A percentile compares a stretch with the other conserved stretches of the same genome.
Conservation (phyloP, 306 rosid genomes). For the Vicia faba region DNA sequence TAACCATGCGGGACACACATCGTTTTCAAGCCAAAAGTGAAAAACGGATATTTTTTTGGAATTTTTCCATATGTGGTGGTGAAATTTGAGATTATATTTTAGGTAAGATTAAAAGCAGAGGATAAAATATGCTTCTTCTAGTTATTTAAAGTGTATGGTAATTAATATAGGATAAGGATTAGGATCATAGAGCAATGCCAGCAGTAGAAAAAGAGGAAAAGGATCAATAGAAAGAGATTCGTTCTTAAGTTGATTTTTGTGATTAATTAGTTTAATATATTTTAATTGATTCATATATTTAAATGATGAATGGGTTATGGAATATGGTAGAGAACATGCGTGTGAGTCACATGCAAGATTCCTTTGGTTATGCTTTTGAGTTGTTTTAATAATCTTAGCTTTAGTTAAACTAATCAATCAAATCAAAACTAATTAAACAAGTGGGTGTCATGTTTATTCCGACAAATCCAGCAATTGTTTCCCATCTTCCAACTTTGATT, state of each 20-base stretch:
- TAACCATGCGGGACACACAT: slow-evolving; percentile 31
- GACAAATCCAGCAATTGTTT: slow-evolving; percentile 70
- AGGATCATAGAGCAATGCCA: slow-evolving; percentile 32
- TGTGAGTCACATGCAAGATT: slow-evolving; percentile 57
- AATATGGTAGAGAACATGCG: slow-evolving; percentile 57
- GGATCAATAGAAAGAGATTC: slow-evolving; percentile 37
- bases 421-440: slow-evolving; percentile 39
- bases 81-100: slow-evolving; percentile 26
- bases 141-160: slow-evolving; percentile 39
- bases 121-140: slow-evolving; percentile 14
- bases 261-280: slow-evolving; percentile 21
- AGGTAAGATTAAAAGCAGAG: slow-evolving; percentile 11
- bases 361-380: slow-evolving; percentile 66
- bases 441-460: slow-evolving; percentile 85
- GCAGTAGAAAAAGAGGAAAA: slow-evolving; percentile 21
- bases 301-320: slow-evolving; percentile 25
- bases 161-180: slow-evolving; percentile 69
- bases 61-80: slow-evolving; percentile 30
- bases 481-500: slow-evolving; percentile 76
- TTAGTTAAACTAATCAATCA: slow-evolving; percentile 38
- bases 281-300: background rate
- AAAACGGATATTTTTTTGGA: slow-evolving; percentile 15
- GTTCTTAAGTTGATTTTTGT: slow-evolving; percentile 23
- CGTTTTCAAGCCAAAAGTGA: slow-evolving; percentile 47
- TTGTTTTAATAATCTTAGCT: slow-evolving; percentile 42